A percentile compares a stretch with the other conserved stretches of the same genome.
phyloP scores from a whole-genome alignment of 768 basidiomycete species.

The Boletus insuetus region DNA sequence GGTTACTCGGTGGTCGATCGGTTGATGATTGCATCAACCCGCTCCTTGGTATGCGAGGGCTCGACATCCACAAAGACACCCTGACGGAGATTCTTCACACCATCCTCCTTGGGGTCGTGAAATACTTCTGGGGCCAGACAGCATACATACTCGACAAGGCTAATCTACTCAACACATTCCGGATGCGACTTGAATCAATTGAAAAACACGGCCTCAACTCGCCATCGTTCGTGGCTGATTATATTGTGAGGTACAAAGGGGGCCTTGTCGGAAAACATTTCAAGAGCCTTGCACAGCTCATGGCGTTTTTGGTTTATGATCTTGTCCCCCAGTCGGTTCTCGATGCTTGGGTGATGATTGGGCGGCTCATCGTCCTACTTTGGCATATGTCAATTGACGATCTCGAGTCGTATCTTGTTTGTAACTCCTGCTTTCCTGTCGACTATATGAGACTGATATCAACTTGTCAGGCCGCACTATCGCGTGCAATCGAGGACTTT shows the following conservation, averaged over 20 bases:
- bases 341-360: slow-evolving; percentile 30
- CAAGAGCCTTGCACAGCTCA: slow-evolving; percentile 31
- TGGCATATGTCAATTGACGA: slow-evolving; percentile 44
- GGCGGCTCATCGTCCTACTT: slow-evolving; percentile 35
- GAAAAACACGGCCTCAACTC: slow-evolving; percentile 24
- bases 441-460: too few species aligned
- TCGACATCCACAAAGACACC: slow-evolving; percentile 32
- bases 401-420: slow-evolving; percentile 33
- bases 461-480: slow-evolving; percentile 2
- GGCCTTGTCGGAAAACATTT: slow-evolving; percentile 34
- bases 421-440: too few species aligned
- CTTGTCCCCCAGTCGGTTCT: slow-evolving; percentile 27
- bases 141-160: slow-evolving; percentile 22
- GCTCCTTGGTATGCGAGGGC: slow-evolving; percentile 14
- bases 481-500: slow-evolving; percentile 24
- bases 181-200: slow-evolving; percentile 24
- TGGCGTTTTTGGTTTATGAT: slow-evolving; percentile 30
- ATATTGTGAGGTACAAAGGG: slow-evolving; percentile 31
- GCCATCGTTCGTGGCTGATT: slow-evolving; percentile 25
- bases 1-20: not conserved
- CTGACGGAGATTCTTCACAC: slow-evolving; percentile 36
- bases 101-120: slow-evolving; percentile 33
- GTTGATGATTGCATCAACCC: slow-evolving; percentile 14
- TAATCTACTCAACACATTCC: slow-evolving; percentile 18
- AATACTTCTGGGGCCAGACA: slow-evolving; percentile 33